These are phyloP conservation scores for Pythium vanterpoolii DNA, from an alignment of 352 stramenopile genomes.

Conservation along the genomic window DNA sequence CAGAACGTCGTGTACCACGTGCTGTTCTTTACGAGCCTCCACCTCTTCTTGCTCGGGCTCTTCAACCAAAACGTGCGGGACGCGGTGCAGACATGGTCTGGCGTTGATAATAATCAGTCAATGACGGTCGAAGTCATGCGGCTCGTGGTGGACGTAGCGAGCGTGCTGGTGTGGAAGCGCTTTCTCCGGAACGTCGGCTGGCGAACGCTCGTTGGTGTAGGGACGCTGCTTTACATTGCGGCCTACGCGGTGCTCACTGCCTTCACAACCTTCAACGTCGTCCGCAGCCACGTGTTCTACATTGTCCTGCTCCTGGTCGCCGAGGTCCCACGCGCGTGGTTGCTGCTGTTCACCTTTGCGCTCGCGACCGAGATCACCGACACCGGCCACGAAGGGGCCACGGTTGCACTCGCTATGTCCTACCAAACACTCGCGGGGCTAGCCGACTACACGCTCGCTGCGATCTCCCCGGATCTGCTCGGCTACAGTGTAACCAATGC, in stretches of 20 bases:
- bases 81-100: conserved; percentile 38
- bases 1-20: conserved; percentile 56
- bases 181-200: conserved; percentile 36
- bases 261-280: conserved; percentile 29
- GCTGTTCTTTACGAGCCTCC: conserved; percentile 42
- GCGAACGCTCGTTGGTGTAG: conserved; percentile 29
- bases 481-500: background rate
- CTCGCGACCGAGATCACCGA: conserved; percentile 49
- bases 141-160: conserved; percentile 25
- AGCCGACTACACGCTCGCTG: conserved; percentile 21
- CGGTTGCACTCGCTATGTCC: conserved; percentile 48
- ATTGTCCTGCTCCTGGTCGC: conserved; percentile 22
- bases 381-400: conserved; percentile 46
- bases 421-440: conserved; percentile 38
- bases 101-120: conserved; percentile 16
- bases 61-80: conserved; percentile 35
- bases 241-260: conserved; percentile 26
- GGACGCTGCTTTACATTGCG: conserved; percentile 27
- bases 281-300: conserved; percentile 42
- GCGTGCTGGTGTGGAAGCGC: conserved; percentile 36
- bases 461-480: conserved; percentile 20
- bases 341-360: conserved; percentile 38
- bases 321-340: conserved; percentile 36
- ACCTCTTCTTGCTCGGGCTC: conserved; percentile 34
- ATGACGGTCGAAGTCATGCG: conserved; percentile 27